These are phyloP conservation scores for Coemansia sp. DNA, from an alignment of 192 early-diverging fungal species.

Conservation along the genomic window DNA sequence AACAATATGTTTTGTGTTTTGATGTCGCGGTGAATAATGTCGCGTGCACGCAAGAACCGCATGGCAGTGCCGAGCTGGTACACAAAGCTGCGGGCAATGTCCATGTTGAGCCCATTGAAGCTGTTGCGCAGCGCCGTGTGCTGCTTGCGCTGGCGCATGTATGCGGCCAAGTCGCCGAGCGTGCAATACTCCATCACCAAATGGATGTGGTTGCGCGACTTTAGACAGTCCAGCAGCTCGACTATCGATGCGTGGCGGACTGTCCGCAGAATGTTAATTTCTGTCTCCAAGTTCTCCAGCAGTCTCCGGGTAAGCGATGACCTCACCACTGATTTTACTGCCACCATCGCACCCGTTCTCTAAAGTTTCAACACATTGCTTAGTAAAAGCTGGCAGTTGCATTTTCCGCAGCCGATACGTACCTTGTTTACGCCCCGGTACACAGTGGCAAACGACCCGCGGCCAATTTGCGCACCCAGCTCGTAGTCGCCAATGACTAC, in stretches of 20 bases:
- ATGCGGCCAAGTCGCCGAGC: constrained; percentile 90
- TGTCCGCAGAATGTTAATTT: constrained; percentile 89
- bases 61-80: constrained; percentile 78
- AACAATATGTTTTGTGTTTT: constrained; percentile 95
- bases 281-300: constrained; percentile 90
- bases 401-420: constrained; percentile 10
- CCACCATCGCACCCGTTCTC: constrained; percentile 65
- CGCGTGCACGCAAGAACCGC: constrained; percentile 80
- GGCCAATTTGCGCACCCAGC: constrained; percentile 82
- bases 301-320: constrained; percentile 90
- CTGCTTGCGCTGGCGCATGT: constrained; percentile 71
- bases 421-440: constrained; percentile 77
- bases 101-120: constrained; percentile 78
- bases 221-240: constrained; percentile 83
- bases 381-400: not conserved
- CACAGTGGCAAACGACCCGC: constrained; percentile 95
- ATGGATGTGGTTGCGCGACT: constrained; percentile 91
- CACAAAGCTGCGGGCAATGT: constrained; percentile 81
- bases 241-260: constrained; percentile 88
- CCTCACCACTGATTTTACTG: constrained; percentile 87
- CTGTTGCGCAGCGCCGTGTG: constrained; percentile 57
- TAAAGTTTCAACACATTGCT: constrained; percentile 18
- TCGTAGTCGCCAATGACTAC: constrained; percentile 75
- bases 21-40: constrained; percentile 94
- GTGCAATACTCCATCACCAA: constrained; percentile 97